Percentiles rank a stretch among this genome's conserved stretches.
These are phyloP conservation scores for Dissophora globulifera DNA, from an alignment of 192 early-diverging fungal genomes.

Conservation along the genomic window DNA sequence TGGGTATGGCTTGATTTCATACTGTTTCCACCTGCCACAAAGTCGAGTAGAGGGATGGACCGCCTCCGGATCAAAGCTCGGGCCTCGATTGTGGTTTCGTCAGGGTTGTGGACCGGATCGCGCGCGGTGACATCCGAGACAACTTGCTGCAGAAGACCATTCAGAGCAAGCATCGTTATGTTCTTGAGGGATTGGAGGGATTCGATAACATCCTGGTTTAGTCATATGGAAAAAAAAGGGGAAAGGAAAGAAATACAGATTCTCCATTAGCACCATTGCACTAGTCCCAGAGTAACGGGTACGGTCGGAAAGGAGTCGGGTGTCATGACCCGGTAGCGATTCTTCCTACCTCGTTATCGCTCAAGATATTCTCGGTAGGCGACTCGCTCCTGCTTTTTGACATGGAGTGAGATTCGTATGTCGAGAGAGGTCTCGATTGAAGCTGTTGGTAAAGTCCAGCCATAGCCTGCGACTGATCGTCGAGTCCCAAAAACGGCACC, in stretches of 20 bases:
- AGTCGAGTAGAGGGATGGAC: slow-evolving; percentile 13
- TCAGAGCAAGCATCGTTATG: slow-evolving; percentile 59
- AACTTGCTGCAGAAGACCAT: slow-evolving; percentile 60
- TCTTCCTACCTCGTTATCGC: slow-evolving; percentile 45
- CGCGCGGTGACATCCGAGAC: slow-evolving; percentile 46
- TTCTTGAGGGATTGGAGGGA: slow-evolving; percentile 64
- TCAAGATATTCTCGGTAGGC: slow-evolving; percentile 8
- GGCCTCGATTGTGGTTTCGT: slow-evolving; percentile 43
- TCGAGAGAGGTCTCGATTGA: slow-evolving; percentile 10
- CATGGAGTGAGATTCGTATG: slow-evolving; percentile 4
- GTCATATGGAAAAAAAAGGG: not conserved
- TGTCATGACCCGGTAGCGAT: too few species aligned
- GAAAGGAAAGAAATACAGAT: too few species aligned
- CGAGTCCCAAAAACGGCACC: slow-evolving; percentile 3
- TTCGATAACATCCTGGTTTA: slow-evolving; percentile 54
- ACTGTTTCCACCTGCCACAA: too few species aligned
- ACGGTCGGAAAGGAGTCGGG: too few species aligned
- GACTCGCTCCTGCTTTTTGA: not conserved
- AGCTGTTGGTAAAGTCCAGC: too few species aligned
- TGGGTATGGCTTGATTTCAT: too few species aligned
- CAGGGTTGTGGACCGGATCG: slow-evolving; percentile 35
- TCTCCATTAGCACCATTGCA: too few species aligned
- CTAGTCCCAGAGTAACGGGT: too few species aligned
- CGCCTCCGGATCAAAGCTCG: slow-evolving; percentile 31
- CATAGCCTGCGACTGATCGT: not conserved